Evolutionary conservation across 2,329 filamentous ascomycete species (phyloP).

Genomic region (Alternaria ventricosa): DNA sequence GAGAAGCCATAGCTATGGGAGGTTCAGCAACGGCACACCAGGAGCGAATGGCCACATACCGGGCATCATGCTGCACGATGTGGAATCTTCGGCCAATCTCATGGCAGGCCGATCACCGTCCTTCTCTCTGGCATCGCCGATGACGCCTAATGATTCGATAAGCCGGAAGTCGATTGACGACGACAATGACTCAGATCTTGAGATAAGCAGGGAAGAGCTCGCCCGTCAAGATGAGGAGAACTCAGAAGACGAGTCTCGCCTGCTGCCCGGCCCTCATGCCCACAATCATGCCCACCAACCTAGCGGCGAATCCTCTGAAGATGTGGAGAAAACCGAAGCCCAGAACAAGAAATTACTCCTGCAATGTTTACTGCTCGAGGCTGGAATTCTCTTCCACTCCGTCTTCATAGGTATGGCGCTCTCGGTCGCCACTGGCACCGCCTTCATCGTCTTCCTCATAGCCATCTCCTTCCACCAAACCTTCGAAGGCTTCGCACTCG

Average conservation of each 20-base stretch:
- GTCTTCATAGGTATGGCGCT: slow-evolving; percentile 78
- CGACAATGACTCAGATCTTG: slow-evolving; percentile 39
- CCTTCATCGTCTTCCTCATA: slow-evolving; percentile 70
- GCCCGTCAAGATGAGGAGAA: slow-evolving; percentile 32
- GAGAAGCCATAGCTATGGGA: slow-evolving; percentile 41
- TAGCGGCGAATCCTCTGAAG: slow-evolving; percentile 20
- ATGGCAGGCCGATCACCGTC: slow-evolving; percentile 45
- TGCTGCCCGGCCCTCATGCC: slow-evolving; percentile 33
- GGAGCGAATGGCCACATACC: slow-evolving; percentile 33
- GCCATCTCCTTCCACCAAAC: slow-evolving; percentile 77
- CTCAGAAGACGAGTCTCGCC: slow-evolving; percentile 41
- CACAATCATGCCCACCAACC: slow-evolving; percentile 24
- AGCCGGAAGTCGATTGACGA: slow-evolving; percentile 22
- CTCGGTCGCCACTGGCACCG: slow-evolving; percentile 69
- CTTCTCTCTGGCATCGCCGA: slow-evolving; percentile 31
- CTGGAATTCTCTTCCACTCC: slow-evolving; percentile 80
- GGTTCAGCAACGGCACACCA: slow-evolving; percentile 33
- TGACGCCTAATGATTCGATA: slow-evolving; percentile 15
- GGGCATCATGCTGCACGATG: slow-evolving; percentile 41
- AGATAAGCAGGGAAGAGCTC: slow-evolving; percentile 46
- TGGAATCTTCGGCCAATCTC: slow-evolving; percentile 41
- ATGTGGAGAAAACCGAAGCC: slow-evolving; percentile 46
- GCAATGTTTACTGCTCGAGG: slow-evolving; percentile 77
- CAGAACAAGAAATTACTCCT: slow-evolving; percentile 68
- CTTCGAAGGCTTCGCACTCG: slow-evolving; percentile 73